Conservation (phyloP, 2,329 filamentous ascomycete genomes). For the Fusarium kyushuense region DNA sequence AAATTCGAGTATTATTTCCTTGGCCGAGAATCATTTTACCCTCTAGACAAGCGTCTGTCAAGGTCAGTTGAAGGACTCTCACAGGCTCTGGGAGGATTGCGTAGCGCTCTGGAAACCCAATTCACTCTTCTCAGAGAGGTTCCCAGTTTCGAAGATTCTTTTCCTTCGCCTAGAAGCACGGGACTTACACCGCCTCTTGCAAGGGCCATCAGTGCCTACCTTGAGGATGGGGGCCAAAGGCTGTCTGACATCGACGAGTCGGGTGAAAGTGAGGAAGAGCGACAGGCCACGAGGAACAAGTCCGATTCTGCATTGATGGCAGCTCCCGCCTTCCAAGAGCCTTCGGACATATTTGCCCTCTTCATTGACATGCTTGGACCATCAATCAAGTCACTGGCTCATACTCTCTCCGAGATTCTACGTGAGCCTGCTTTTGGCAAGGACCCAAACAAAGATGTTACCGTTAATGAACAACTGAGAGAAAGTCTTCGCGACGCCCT, state of each 20-base stretch:
- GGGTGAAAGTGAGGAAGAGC: constrained; percentile 67
- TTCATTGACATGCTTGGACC: constrained; percentile 92
- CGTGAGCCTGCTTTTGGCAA: constrained; percentile 86
- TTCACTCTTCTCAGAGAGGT: constrained; percentile 83
- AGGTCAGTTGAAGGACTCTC: constrained; percentile 86
- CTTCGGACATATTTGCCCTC: constrained; percentile 88
- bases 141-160: constrained; percentile 38
- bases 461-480: constrained; percentile 82
- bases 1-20: constrained; percentile 89
- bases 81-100: constrained; percentile 89
- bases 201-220: constrained; percentile 48
- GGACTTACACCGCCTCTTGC: constrained; percentile 45
- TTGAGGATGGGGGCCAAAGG: constrained; percentile 59
- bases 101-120: constrained; percentile 90
- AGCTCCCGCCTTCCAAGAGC: constrained; percentile 63
- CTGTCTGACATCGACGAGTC: constrained; percentile 74
- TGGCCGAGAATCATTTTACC: constrained; percentile 83
- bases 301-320: constrained; percentile 49
- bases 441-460: constrained; percentile 74
- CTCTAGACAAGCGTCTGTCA: constrained; percentile 81
- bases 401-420: constrained; percentile 88
- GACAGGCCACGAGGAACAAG: constrained; percentile 47
- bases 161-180: constrained; percentile 35
- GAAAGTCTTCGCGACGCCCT: constrained; percentile 85
- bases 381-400: constrained; percentile 95